These are phyloP conservation scores for Orbilia blumenaviensis DNA, from an alignment of 2,329 filamentous ascomycete genomes.

Conservation along the genomic window DNA sequence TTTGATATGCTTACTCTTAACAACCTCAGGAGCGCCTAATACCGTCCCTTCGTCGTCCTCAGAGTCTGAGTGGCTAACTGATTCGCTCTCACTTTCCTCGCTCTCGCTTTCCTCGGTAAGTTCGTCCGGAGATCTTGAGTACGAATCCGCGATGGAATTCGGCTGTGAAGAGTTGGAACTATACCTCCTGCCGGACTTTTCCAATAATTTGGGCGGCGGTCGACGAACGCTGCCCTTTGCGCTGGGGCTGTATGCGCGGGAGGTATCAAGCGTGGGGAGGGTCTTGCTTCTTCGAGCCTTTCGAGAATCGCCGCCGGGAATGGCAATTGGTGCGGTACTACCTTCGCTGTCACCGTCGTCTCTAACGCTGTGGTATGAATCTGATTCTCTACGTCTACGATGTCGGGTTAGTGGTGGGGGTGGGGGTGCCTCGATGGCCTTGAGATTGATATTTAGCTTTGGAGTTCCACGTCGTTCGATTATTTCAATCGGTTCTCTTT, in stretches of 20 bases:
- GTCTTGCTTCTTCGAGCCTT: slow-evolving; percentile 29
- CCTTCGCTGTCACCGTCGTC: slow-evolving; percentile 50
- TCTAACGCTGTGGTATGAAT: slow-evolving; percentile 41
- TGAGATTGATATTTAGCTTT: slow-evolving; percentile 16
- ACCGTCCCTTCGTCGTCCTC: slow-evolving; percentile 52
- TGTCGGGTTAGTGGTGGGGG: slow-evolving; percentile 23
- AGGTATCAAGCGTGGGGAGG: slow-evolving; percentile 35
- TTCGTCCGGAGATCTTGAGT: slow-evolving; percentile 43
- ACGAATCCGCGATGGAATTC: slow-evolving; percentile 45
- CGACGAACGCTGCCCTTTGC: slow-evolving; percentile 26
- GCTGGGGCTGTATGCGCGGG: slow-evolving; percentile 25
- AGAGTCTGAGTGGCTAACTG: slow-evolving; percentile 30
- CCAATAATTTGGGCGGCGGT: slow-evolving; percentile 24
- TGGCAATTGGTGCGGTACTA: slow-evolving; percentile 46
- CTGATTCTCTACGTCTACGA: slow-evolving; percentile 44
- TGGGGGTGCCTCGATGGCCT: slow-evolving; percentile 48
- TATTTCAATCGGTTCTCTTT: slow-evolving; percentile 36
- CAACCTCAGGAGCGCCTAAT: slow-evolving; percentile 27
- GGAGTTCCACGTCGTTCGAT: slow-evolving; percentile 45
- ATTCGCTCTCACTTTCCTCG: slow-evolving; percentile 48
- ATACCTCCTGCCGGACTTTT: slow-evolving; percentile 40
- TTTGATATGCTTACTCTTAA: slow-evolving; percentile 31
- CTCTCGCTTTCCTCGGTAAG: slow-evolving; percentile 39
- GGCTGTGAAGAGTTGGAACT: slow-evolving; percentile 44
- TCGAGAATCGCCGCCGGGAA: slow-evolving; percentile 33